A percentile compares a stretch with the other conserved stretches of the same genome.
These are phyloP conservation scores for Penicillium sp. DNA, from an alignment of 2,329 filamentous ascomycete species.

Conservation along the genomic window DNA sequence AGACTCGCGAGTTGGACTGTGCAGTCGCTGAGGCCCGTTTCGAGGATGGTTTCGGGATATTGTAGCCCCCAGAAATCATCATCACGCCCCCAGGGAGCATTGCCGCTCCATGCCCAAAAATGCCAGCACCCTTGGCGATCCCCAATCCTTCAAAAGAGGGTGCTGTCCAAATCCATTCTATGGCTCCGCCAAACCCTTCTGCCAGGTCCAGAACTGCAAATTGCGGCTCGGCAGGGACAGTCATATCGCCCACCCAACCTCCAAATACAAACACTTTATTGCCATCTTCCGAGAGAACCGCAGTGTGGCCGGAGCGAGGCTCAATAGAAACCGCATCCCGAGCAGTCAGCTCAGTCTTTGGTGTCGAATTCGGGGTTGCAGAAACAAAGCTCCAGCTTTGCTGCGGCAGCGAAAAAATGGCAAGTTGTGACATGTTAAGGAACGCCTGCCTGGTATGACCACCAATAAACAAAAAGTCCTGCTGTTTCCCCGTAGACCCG, in stretches of 20 bases:
- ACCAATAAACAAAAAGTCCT: slow-evolving; percentile 77
- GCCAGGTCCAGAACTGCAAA: slow-evolving; percentile 75
- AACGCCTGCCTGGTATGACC: slow-evolving; percentile 82
- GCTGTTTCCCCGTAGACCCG: slow-evolving; percentile 64
- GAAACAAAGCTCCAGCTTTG: slow-evolving; percentile 81
- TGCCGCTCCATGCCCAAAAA: slow-evolving; percentile 62
- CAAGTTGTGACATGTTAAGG: slow-evolving; percentile 90
- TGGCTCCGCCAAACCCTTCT: slow-evolving; percentile 63
- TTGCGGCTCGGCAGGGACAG: slow-evolving; percentile 75
- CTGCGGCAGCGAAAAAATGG: slow-evolving; percentile 82
- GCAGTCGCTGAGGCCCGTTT: slow-evolving; percentile 38
- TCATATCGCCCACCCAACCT: slow-evolving; percentile 86
- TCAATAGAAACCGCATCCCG: slow-evolving; percentile 59
- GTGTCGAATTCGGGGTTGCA: slow-evolving; percentile 51
- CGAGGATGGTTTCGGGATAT: slow-evolving; percentile 45
- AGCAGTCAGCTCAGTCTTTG: slow-evolving; percentile 58
- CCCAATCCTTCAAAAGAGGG: slow-evolving; percentile 42
- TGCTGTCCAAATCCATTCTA: slow-evolving; percentile 47
- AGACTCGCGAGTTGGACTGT: slow-evolving; percentile 47
- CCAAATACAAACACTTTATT: slow-evolving; percentile 75
- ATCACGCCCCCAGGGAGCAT: slow-evolving; percentile 63
- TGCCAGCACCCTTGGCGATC: slow-evolving; percentile 46
- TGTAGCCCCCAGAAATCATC: slow-evolving; percentile 61
- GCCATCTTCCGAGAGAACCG: slow-evolving; percentile 77
- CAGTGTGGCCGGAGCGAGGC: slow-evolving; percentile 84